phyloP scores from a whole-genome alignment of 1,284 basidiomycete species.

The Moesziomyces sp. region DNA sequence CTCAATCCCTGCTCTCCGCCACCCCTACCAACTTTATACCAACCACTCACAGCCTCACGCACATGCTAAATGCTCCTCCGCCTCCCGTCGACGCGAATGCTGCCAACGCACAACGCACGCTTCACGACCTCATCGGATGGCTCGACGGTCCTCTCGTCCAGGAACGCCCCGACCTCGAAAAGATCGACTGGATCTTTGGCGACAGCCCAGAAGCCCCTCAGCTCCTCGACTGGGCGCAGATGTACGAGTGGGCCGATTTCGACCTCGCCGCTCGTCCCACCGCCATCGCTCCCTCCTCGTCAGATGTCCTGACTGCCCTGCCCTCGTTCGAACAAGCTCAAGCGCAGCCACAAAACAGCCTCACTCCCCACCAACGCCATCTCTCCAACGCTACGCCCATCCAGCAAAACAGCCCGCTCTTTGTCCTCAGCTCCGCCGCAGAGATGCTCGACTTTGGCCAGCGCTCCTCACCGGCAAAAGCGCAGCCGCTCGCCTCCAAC shows the following conservation, averaged over 20 bases:
- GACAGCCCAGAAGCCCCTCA: slow-evolving; percentile 19
- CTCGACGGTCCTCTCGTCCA: slow-evolving; percentile 8
- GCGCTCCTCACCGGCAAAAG: background rate
- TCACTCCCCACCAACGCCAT: slow-evolving; percentile 3
- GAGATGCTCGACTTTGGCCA: slow-evolving; percentile 11
- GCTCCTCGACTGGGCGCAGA: slow-evolving; percentile 15
- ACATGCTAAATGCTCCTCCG: background rate
- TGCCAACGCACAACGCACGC: background rate
- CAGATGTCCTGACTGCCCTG: background rate
- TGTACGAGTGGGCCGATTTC: slow-evolving; percentile 13
- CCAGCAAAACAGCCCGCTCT: slow-evolving; percentile 10
- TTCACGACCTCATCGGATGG: slow-evolving; percentile 17
- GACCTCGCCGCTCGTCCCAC: background rate
- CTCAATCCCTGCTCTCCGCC: no score
- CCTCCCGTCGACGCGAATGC: background rate
- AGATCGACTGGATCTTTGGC: slow-evolving; percentile 22
- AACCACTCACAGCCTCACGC: background rate
- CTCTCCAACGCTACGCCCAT: background rate
- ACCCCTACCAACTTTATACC: background rate
- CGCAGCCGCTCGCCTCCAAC: background rate
- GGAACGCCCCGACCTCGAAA: background rate
- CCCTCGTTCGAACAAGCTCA: background rate
- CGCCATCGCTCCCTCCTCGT: background rate
- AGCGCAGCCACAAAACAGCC: background rate
- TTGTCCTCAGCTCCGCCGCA: slow-evolving; percentile 19